A percentile compares a stretch with the other conserved stretches of the same genome.
Evolutionary conservation across 768 basidiomycete genomes (phyloP).

Genomic region (Pleurotus eryngii): DNA sequence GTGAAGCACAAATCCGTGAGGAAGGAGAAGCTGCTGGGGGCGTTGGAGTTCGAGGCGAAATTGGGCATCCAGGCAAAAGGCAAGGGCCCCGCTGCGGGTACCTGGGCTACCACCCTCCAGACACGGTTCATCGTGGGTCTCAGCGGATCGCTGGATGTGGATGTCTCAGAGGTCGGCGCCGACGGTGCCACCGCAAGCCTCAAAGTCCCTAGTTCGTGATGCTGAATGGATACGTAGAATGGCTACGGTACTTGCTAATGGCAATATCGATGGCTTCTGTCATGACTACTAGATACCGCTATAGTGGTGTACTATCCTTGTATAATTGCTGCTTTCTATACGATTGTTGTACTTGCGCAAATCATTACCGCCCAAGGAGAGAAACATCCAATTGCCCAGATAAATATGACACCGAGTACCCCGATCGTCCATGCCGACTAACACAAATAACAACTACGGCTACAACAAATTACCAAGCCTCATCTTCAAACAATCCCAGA

Average conservation of each 20-base stretch:
- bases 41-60: slow-evolving; percentile 37
- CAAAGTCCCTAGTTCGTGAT: not conserved
- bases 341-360: no score
- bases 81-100: slow-evolving; percentile 37
- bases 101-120: slow-evolving; percentile 50
- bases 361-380: no score
- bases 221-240: no score
- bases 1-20: slow-evolving; percentile 57
- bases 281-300: no score
- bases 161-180: slow-evolving; percentile 34
- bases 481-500: not conserved
- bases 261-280: no score
- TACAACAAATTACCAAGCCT: not conserved
- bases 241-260: no score
- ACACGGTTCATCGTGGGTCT: slow-evolving; percentile 35
- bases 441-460: not conserved
- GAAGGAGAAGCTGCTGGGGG: slow-evolving; percentile 52
- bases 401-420: no score
- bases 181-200: slow-evolving; percentile 16
- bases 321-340: no score
- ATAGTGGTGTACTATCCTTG: no score
- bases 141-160: slow-evolving; percentile 35
- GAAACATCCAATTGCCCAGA: no score
- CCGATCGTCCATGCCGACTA: no score
- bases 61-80: slow-evolving; percentile 38